These are phyloP conservation scores for Circinella umbellata DNA, from an alignment of 371 early-diverging fungal genomes.

Conservation along the genomic window DNA sequence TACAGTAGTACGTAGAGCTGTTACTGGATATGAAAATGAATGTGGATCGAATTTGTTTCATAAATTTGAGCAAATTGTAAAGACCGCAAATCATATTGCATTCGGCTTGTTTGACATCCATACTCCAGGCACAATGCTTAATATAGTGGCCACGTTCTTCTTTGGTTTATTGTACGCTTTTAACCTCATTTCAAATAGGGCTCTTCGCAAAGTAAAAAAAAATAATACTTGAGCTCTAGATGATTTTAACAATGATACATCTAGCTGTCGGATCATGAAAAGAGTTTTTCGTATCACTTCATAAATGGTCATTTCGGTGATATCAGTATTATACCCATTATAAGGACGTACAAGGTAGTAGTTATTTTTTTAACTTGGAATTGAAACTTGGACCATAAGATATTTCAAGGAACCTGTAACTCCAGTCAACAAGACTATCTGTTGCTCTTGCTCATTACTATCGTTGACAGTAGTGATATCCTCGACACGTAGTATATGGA, in stretches of 20 bases:
- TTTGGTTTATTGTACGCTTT: conserved; percentile 27
- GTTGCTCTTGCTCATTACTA: neutral
- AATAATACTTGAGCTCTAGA: conserved; percentile 14
- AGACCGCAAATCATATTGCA: conserved; percentile 37
- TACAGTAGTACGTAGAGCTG: conserved; percentile 25
- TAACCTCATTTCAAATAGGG: conserved; percentile 33
- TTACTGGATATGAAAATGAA: conserved; percentile 43
- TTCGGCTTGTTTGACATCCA: conserved; percentile 40
- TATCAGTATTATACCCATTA: neutral
- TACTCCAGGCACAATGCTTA: conserved; percentile 40
- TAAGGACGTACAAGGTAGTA: conserved; percentile 15
- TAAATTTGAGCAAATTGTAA: conserved; percentile 40
- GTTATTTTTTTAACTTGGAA: conserved; percentile 29
- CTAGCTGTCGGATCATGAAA: conserved; percentile 29
- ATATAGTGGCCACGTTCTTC: conserved; percentile 34
- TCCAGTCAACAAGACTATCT: conserved; percentile 43
- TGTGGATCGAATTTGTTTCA: conserved; percentile 35
- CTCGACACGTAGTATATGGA: conserved; percentile 4
- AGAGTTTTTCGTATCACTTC: neutral
- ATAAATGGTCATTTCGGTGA: neutral
- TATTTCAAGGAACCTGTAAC: conserved; percentile 46
- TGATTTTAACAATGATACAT: conserved; percentile 13
- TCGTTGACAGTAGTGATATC: neutral
- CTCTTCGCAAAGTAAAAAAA: conserved; percentile 20
- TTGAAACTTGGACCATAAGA: conserved; percentile 29